Conservation (phyloP, 768 basidiomycete genomes). For the Phanerochaete sordida region DNA sequence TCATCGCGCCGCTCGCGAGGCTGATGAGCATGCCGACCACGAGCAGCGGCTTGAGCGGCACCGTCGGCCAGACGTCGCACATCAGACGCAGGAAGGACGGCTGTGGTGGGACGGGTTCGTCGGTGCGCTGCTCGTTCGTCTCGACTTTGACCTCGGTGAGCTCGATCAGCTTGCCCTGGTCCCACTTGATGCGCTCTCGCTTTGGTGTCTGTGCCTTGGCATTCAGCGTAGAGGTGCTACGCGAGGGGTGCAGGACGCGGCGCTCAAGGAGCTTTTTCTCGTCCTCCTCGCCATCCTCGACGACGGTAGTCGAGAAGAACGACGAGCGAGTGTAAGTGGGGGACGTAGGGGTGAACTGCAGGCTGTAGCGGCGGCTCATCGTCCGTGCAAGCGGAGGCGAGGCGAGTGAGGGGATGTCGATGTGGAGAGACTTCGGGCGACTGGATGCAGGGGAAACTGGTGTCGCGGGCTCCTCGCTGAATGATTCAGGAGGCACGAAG, state of each 20-base stretch:
- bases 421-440: constrained; percentile 38
- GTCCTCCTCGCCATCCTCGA: constrained; percentile 36
- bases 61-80: constrained; percentile 57
- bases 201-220: constrained; percentile 10
- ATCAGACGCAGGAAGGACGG: constrained; percentile 44
- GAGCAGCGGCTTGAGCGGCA: constrained; percentile 73
- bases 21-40: constrained; percentile 68
- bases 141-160: constrained; percentile 23
- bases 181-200: constrained; percentile 32
- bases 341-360: constrained; percentile 65
- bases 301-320: constrained; percentile 23
- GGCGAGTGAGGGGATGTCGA: constrained; percentile 30
- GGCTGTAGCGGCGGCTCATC: constrained; percentile 41
- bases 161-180: constrained; percentile 20
- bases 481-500: constrained; percentile 33
- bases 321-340: constrained; percentile 34
- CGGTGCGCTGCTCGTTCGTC: constrained; percentile 17
- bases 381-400: constrained; percentile 31
- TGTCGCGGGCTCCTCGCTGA: constrained; percentile 17
- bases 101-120: constrained; percentile 20
- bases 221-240: constrained; percentile 8
- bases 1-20: constrained; percentile 75
- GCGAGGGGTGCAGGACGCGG: constrained; percentile 16
- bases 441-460: constrained; percentile 7
- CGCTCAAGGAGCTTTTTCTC: constrained; percentile 35